A percentile compares a stretch with the other conserved stretches of the same genome.
Conservation (phyloP, 306 rosid genomes). For the Prosopis cineraria region DNA sequence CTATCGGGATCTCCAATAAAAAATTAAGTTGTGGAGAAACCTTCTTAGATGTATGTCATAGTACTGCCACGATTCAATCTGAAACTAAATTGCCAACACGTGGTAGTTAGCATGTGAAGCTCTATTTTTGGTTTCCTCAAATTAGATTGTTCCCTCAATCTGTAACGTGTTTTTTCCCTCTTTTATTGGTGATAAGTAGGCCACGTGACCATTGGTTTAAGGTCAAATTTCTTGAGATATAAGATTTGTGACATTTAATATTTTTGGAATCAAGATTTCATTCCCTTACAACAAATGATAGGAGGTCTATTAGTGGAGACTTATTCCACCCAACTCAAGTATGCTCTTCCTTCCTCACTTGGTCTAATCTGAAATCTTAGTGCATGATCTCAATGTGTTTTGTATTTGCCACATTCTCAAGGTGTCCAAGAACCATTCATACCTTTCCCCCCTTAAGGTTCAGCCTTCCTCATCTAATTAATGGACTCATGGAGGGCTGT, state of each 20-base stretch:
- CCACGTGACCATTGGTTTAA: background rate
- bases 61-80: background rate
- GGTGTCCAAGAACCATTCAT: background rate
- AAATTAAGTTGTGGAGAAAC: background rate
- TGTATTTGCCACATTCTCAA: constrained; percentile 1
- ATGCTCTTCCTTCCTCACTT: background rate
- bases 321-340: background rate
- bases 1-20: background rate
- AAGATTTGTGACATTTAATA: constrained; percentile 1
- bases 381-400: background rate
- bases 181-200: background rate
- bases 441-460: too few species aligned
- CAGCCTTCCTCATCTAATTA: constrained; percentile 1
- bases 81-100: background rate
- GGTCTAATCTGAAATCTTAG: constrained; percentile 4
- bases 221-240: background rate
- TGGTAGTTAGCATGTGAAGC: constrained; percentile 7
- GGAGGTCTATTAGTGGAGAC: background rate
- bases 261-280: background rate
- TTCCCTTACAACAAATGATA: background rate
- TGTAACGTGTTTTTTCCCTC: background rate
- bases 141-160: background rate
- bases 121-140: background rate
- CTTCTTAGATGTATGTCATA: background rate
- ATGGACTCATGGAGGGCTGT: constrained; percentile 26